Base-by-base conservation (phyloP, 805 yeast genomes). In the Suhomyces kilbournensis region DNA sequence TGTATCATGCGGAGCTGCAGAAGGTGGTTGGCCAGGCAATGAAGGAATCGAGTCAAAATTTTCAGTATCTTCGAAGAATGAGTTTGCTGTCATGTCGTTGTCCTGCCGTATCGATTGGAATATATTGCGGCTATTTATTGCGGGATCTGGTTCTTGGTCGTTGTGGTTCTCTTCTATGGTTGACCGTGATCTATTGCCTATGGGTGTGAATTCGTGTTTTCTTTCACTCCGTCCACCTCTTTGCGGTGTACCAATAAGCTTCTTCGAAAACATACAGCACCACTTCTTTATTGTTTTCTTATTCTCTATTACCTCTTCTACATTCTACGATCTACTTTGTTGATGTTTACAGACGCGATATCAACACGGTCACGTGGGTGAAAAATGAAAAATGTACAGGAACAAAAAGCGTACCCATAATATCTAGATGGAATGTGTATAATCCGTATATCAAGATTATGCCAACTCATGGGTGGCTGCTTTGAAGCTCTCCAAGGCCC, bases 401-500 rank as follows among this genome's bases (percentile, higher is more conserved):
- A 28, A 28, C 32, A 1, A 28, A 12, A 12, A 28, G 7, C 32
- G 32, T 12, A 28, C 32, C 76, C 70, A 60, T 69, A 75, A 26
- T 68, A 28, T 28, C n/a, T 12, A 28, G 32, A 28, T 28, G 32
- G 28, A 12, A 26, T 9, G 59, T 54, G 66, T 71, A 40, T 17
- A 38, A 9, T 38, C 4, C 4, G 40, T 35, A 35, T 10, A 9
- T 7, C 14, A n/a, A 5, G 22, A n/a, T 42, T 15, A 42, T 14
- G 45, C 28, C 45, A 42, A 42, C 17, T 47, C 49, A 12, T 32
- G 22, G 17, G 54, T 53, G 10, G 67, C 66, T 6, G 39, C 48
- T 56, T 66, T 77, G 63, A 90, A 89, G 5, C 61, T 65, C 12
- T 79, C 74, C 40, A 94, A 74, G 0, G 92, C 82, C 44, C 64